Evolutionary conservation across 163 green algal genomes (phyloP).

Genomic region (Scenedesmus sp.): DNA sequence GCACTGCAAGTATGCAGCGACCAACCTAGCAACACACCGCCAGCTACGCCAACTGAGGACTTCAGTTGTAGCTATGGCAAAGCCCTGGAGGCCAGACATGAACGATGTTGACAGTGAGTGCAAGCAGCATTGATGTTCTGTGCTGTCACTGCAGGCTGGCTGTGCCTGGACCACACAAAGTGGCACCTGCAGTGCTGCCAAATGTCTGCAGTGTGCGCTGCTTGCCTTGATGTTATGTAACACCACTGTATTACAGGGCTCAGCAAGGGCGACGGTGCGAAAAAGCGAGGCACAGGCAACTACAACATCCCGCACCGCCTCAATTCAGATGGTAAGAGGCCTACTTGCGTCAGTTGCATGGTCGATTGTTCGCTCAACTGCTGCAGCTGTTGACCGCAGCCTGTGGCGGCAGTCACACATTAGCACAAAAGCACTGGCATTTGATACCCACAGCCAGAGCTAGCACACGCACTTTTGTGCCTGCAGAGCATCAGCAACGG

Average conservation of each 20-base stretch:
- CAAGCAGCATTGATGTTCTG: background rate
- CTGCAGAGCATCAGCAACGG: background rate
- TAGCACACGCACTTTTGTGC: background rate
- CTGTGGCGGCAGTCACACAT: background rate
- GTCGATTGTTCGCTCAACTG: too few relatives aligned
- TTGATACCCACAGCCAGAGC: too few relatives aligned
- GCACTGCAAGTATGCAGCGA: background rate
- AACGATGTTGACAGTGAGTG: conserved; percentile 64
- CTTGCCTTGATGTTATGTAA: background rate
- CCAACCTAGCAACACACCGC: background rate
- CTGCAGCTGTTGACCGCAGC: background rate
- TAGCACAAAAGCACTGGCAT: background rate
- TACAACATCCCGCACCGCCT: conserved; percentile 76
- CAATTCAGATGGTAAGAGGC: conserved; percentile 64
- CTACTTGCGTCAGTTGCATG: background rate
- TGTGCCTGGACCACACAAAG: background rate
- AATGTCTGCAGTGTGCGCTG: background rate
- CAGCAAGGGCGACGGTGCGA: conserved; percentile 44
- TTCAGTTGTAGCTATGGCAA: conserved; percentile 43
- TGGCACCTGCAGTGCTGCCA: background rate
- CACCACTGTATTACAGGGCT: background rate
- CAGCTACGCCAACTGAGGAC: background rate
- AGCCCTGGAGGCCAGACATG: conserved; percentile 58
- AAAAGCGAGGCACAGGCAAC: conserved; percentile 63
- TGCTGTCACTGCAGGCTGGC: background rate